Conservation (phyloP, 2,329 filamentous ascomycete species). For the Ceratocystis colombiana region DNA sequence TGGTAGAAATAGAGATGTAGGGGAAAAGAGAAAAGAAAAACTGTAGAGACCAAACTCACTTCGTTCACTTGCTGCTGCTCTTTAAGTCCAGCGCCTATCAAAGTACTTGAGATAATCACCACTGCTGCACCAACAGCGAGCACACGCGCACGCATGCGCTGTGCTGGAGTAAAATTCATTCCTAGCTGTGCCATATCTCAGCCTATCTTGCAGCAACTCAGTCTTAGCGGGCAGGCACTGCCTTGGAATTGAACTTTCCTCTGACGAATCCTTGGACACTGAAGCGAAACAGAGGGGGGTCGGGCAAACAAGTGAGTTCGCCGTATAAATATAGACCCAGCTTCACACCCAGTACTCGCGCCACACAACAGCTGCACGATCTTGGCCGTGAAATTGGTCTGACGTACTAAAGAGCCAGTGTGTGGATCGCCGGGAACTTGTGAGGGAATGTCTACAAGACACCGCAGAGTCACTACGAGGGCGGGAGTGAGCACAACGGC, state of each 20-base stretch:
- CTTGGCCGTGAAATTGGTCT: neutral
- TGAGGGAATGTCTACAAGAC: neutral
- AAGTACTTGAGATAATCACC: slow-evolving; percentile 39
- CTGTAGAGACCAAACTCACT: slow-evolving; percentile 30
- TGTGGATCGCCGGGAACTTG: neutral
- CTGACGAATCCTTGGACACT: neutral
- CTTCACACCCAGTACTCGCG: slow-evolving; percentile 23
- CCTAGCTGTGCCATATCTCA: neutral
- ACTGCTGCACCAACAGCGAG: slow-evolving; percentile 39
- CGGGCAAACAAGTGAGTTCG: neutral
- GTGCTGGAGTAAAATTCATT: slow-evolving; percentile 10
- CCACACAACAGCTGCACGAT: slow-evolving; percentile 18
- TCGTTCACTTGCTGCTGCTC: slow-evolving; percentile 39
- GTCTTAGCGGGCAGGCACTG: neutral
- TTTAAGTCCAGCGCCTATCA: slow-evolving; percentile 43
- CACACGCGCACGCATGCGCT: slow-evolving; percentile 26
- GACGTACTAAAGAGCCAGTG: neutral
- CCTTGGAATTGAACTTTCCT: neutral
- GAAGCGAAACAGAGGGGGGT: neutral
- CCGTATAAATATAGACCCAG: neutral
- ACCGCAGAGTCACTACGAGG: neutral
- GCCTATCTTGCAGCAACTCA: neutral
- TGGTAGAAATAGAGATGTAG: neutral
- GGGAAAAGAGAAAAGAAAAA: neutral
- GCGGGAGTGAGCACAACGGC: neutral